phyloP scores from a whole-genome alignment of 2,329 filamentous ascomycete genomes.

The Microdochium nivale region DNA sequence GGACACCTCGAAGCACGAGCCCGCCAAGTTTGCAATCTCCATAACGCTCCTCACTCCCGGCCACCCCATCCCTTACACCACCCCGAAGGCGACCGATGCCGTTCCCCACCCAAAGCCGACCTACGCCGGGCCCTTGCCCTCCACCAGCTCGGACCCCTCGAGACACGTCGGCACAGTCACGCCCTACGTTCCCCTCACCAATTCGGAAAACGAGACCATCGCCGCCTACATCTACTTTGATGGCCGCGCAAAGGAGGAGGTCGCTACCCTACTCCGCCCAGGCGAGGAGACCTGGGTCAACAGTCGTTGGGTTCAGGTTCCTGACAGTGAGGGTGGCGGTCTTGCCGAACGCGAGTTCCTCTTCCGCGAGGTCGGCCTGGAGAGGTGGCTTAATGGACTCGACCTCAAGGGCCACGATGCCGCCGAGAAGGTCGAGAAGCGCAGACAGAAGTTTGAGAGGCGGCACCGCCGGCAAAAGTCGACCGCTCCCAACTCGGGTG shows the following conservation, averaged over 20 bases:
- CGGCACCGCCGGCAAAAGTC: slow-evolving; percentile 56
- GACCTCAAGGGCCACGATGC: slow-evolving; percentile 91
- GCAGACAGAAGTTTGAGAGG: slow-evolving; percentile 69
- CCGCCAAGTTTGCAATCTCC: slow-evolving; percentile 94
- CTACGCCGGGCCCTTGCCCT: slow-evolving; percentile 64
- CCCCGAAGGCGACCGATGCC: slow-evolving; percentile 67
- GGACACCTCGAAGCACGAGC: slow-evolving; percentile 69
- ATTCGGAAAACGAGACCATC: slow-evolving; percentile 91
- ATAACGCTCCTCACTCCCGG: slow-evolving; percentile 90
- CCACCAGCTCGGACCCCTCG: slow-evolving; percentile 36
- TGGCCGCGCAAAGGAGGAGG: slow-evolving; percentile 89
- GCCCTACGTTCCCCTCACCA: slow-evolving; percentile 87
- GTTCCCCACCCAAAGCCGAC: slow-evolving; percentile 78
- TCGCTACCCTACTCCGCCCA: slow-evolving; percentile 82
- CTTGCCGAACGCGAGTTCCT: slow-evolving; percentile 94
- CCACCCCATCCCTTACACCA: slow-evolving; percentile 85
- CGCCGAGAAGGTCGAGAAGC: slow-evolving; percentile 82
- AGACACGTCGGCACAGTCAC: slow-evolving; percentile 51
- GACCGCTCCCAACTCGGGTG: slow-evolving; percentile 23
- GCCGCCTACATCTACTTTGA: slow-evolving; percentile 99
- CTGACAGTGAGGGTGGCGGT: slow-evolving; percentile 82
- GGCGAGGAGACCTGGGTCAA: slow-evolving; percentile 99
- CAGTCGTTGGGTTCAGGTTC: slow-evolving; percentile 92
- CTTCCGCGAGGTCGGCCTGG: slow-evolving; percentile 91
- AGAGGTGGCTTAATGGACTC: slow-evolving; percentile 92